Base-by-base conservation (phyloP, 148 eudicot genomes). In the Rhododendron ferrugineum region DNA sequence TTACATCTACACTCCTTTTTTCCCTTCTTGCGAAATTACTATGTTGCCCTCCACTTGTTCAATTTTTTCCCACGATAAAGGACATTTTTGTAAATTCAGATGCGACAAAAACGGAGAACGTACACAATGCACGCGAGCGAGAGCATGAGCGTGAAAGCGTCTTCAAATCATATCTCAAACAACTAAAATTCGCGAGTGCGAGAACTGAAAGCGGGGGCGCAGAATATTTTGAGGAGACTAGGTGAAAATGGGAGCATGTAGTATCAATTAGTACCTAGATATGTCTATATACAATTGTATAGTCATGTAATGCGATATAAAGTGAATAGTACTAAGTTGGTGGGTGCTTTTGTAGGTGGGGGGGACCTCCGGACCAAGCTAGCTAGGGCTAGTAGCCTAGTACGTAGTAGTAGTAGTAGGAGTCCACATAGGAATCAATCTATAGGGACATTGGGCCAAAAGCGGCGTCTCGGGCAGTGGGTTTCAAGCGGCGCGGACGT, bases 381-480 rank as follows among this genome's bases (percentile, higher is more conserved):
- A 68, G 2, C 5, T 0, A 37, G 14, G 37, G 30, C 72, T n/a
- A 64, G 74, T 68, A 68, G 6, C 3, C 2, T 2, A 14, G 60
- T n/a, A n/a, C n/a, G n/a, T 54, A 4, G 60, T 58, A 58, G 26
- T 14, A 28, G 7, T 4, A 70, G 37, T 66, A 28, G 75, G 30
- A 28, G 37, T 30, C 75, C 11, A 11, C 10, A 13, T 28, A 11
- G 37, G 37, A 28, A 30, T 30, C 36, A 30, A 58, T 40, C 42
- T 40, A 40, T 30, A 70, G 75, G 75, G 75, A 70, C 75, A 70
- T 30, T 13, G 37, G 20, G 75, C 75, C 36, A 28, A 70, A 70
- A 70, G 75, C 75, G 75, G 37, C 37, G 75, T 70, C 75, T 70
- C 75, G 75, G 75, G 75, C 75, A 70, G 75, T 70, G 75, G 6